These are phyloP conservation scores for Cutaneotrichosporon cavernicola DNA, from an alignment of 1,284 basidiomycete genomes.

Conservation along the genomic window DNA sequence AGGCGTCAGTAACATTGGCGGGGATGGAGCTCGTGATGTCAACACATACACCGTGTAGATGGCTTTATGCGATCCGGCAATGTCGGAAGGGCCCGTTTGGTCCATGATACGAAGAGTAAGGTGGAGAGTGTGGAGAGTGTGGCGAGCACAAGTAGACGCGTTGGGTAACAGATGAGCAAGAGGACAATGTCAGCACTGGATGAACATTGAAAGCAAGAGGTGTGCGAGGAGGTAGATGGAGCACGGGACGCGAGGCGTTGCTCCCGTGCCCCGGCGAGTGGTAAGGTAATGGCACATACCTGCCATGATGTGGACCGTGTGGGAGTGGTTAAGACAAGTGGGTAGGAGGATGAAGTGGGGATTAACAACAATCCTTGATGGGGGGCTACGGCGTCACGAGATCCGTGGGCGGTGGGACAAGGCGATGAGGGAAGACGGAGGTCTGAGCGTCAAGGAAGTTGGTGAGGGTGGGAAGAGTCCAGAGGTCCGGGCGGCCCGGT, in stretches of 20 bases:
- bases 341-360: neutral
- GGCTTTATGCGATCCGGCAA: slow-evolving; percentile 55
- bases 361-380: neutral
- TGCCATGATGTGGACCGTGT: neutral
- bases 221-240: neutral
- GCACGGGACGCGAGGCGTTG: neutral
- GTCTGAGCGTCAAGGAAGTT: neutral
- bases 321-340: neutral
- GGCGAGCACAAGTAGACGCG: neutral
- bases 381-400: neutral
- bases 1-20: slow-evolving; percentile 4
- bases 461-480: neutral
- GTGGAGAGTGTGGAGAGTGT: no score
- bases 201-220: neutral
- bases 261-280: neutral
- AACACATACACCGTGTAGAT: slow-evolving; percentile 77
- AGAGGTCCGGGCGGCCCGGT: neutral
- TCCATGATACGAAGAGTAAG: neutral
- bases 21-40: neutral
- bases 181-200: neutral
- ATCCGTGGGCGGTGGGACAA: neutral
- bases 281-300: neutral
- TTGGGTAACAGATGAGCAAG: neutral
- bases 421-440: neutral
- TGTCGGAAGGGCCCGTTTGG: neutral